A percentile compares a stretch with the other conserved stretches of the same genome.
These are phyloP conservation scores for Bullera alba DNA, from an alignment of 768 basidiomycete genomes.

Conservation along the genomic window DNA sequence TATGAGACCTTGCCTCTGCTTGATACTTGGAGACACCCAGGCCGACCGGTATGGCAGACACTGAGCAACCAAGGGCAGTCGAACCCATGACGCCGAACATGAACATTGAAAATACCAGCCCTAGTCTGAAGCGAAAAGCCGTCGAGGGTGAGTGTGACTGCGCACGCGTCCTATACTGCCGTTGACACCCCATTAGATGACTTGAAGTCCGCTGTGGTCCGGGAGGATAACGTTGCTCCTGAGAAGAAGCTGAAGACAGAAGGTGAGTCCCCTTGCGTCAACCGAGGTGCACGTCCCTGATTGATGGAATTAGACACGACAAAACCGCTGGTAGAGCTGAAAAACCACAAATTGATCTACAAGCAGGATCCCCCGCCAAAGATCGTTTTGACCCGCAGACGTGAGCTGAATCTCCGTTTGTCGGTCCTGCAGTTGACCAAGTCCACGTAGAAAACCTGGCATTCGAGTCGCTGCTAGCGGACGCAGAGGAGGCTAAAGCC, in stretches of 20 bases:
- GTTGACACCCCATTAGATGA: no score
- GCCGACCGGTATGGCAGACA: constrained; percentile 1
- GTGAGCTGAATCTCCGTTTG: constrained; percentile 10
- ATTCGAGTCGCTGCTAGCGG: constrained; percentile 21
- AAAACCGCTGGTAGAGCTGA: constrained; percentile 21
- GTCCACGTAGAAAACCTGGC: constrained; percentile 11
- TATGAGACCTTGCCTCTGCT: no score
- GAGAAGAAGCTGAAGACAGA: constrained; percentile 20
- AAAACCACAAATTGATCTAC: constrained; percentile 22
- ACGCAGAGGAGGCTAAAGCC: constrained; percentile 22
- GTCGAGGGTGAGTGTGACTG: constrained; percentile 3
- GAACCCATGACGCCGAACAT: constrained; percentile 15
- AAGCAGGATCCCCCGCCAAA: constrained; percentile 11
- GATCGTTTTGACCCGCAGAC: constrained; percentile 13
- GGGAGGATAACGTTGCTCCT: constrained; percentile 20
- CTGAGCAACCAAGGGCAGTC: neutral
- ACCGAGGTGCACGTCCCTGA: neutral
- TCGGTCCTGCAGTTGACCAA: neutral
- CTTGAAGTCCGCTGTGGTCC: no score
- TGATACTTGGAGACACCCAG: neutral
- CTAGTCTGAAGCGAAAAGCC: constrained; percentile 6
- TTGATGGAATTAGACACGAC: neutral
- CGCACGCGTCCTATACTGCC: no score
- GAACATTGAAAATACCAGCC: neutral
- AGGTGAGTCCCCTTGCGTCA: constrained; percentile 4